Evolutionary conservation across 179 eudicot species (phyloP).

Genomic region (Patellifolia procumbens): DNA sequence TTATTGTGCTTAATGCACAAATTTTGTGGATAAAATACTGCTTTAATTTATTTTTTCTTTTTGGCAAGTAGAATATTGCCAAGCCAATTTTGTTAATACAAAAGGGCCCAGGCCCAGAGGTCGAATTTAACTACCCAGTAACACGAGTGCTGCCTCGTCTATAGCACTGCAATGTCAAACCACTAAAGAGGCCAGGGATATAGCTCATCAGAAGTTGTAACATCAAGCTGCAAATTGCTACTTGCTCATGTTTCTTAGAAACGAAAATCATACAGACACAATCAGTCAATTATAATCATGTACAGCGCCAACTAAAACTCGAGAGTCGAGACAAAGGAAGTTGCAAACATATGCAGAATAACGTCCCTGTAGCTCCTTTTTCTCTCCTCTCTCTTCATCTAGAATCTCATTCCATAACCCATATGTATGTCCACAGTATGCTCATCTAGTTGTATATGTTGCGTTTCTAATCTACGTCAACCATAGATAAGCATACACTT

Average conservation of each 20-base stretch:
- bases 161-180: background rate
- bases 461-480: background rate
- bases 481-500: constrained; percentile 8
- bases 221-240: background rate
- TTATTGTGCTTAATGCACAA: background rate
- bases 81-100: background rate
- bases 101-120: too few species aligned
- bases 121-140: background rate
- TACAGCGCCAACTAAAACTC: background rate
- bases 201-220: background rate
- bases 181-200: too few species aligned
- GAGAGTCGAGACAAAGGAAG: background rate
- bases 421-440: background rate
- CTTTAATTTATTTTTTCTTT: too few species aligned
- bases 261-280: background rate
- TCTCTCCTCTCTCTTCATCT: background rate
- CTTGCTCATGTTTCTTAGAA: background rate
- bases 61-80: background rate
- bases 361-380: constrained; percentile 5
- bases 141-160: background rate
- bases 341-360: constrained; percentile 3
- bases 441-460: constrained; percentile 1
- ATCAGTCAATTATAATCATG: background rate
- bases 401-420: constrained; percentile 16
- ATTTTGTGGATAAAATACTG: background rate